Conservation (phyloP, 2,329 filamentous ascomycete genomes). For the Penicillium sp. region DNA sequence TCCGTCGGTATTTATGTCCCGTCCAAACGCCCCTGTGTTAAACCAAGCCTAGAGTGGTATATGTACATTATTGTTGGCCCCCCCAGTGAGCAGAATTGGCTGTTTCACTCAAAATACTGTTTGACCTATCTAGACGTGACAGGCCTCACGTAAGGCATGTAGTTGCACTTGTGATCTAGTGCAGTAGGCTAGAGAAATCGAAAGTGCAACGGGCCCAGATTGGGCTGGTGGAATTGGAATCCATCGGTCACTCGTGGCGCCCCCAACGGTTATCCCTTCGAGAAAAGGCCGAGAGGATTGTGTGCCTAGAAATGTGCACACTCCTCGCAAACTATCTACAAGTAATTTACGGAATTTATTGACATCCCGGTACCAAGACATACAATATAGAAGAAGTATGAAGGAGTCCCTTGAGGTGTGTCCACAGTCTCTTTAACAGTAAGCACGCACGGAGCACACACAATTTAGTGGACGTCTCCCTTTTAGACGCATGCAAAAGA, state of each 20-base stretch:
- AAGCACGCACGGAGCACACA: slow-evolving; percentile 1
- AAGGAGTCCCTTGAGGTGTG: too few relatives aligned
- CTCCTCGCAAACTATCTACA: background rate
- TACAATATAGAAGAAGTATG: slow-evolving; percentile 10
- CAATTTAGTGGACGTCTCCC: background rate
- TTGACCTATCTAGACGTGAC: background rate
- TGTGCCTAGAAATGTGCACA: background rate
- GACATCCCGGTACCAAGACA: slow-evolving; percentile 14
- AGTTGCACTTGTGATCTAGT: slow-evolving; percentile 20
- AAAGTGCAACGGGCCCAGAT: background rate
- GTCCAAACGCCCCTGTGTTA: background rate
- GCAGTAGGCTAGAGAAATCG: slow-evolving; percentile 2
- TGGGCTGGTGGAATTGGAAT: slow-evolving; percentile 6
- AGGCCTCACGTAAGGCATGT: slow-evolving; percentile 2
- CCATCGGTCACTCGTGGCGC: slow-evolving; percentile 2
- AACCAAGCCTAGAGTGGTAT: background rate
- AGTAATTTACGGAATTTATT: background rate
- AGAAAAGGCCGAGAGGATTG: background rate
- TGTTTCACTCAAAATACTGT: slow-evolving; percentile 6
- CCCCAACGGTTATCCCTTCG: background rate
- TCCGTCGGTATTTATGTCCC: slow-evolving; percentile 7
- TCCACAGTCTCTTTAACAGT: background rate
- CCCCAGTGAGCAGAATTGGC: background rate
- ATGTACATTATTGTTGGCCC: background rate
- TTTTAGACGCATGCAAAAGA: slow-evolving; percentile 8